Conservation (phyloP, 2,329 filamentous ascomycete species). For the Penicillium brevicompactum region DNA sequence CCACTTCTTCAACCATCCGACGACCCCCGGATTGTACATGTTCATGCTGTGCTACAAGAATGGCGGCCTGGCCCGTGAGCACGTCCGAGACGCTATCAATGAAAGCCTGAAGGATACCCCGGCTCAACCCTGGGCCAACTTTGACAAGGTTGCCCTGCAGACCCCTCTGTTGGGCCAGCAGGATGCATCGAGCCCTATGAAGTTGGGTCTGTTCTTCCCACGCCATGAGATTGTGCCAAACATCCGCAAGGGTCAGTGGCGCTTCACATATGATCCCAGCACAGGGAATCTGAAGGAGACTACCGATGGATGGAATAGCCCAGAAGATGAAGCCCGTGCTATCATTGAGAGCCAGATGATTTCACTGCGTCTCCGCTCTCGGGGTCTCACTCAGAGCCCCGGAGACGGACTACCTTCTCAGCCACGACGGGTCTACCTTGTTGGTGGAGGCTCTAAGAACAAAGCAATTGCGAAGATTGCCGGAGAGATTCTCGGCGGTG, state of each 20-base stretch:
- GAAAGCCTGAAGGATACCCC: constrained; percentile 45
- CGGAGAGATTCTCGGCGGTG: constrained; percentile 84
- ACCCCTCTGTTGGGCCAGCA: constrained; percentile 70
- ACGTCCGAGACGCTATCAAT: constrained; percentile 80
- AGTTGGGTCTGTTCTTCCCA: constrained; percentile 91
- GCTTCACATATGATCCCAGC: constrained; percentile 64
- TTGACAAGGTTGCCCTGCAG: constrained; percentile 72
- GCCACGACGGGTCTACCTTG: constrained; percentile 87
- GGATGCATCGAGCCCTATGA: constrained; percentile 62
- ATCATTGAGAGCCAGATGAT: constrained; percentile 97
- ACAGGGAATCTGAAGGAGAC: constrained; percentile 58
- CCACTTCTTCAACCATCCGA: constrained; percentile 98
- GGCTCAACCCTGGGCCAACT: constrained; percentile 70
- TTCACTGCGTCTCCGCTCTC: constrained; percentile 82
- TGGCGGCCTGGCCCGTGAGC: constrained; percentile 87
- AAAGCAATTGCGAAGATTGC: constrained; percentile 82
- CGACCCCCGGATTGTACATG: constrained; percentile 90
- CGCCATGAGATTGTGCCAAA: constrained; percentile 96
- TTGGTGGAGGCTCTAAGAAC: constrained; percentile 89
- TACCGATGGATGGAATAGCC: constrained; percentile 56
- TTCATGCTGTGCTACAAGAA: constrained; percentile 99
- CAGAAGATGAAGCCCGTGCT: constrained; percentile 72
- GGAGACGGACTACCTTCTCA: constrained; percentile 69
- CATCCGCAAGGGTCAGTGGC: constrained; percentile 81
- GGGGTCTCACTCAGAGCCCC: constrained; percentile 68